Base-by-base conservation (phyloP, 2,329 filamentous ascomycete genomes). In the Colletotrichum simmondsii region DNA sequence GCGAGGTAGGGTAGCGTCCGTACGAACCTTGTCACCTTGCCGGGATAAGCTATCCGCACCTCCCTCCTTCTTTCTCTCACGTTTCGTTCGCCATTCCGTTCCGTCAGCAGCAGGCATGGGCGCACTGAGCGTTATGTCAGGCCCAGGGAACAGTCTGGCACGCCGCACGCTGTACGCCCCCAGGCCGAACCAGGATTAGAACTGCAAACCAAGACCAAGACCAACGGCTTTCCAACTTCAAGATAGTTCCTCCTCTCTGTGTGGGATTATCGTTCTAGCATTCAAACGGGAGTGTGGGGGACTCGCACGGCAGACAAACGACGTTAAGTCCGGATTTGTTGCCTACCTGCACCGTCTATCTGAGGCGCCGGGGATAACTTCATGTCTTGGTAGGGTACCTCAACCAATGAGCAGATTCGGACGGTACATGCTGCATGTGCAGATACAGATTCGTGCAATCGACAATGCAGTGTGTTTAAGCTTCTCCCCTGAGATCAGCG, bases 31-130 rank as follows among this genome's bases (percentile, higher is more conserved):
- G 58, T 54, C 53, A 7, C 19, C 22, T 49, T 53, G 57, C 69
- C 54, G 59, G 70, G 65, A 59, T 72, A 35, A 64, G 65, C 69
- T 68, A 42, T 59, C 30, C 65, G 66, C 69, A 67, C 46, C 42
- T 62, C 54, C 54, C 26, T 35, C 28, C 28, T 30, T 58, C 28
- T n/a, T 16, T 26, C 58, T 30, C 26, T 52, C 26, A n/a, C 56
- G 28, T 37, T 19, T 19, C 7, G 16, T 19, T 10, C 42, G 19
- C 42, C 19, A 10, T 49, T 22, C 49, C 65, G 42, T 26, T 63
- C 35, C 32, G 37, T 46, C 63, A 37, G 60, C 22, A n/a, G 57
- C 35, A 71, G 35, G 42, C 63, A 56, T 28, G 56, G 42, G 28
- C 11, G n/a, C n/a, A 28, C 46, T 35, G 19, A n/a, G 22, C 28